Conservation (phyloP, 352 stramenopile genomes). For the Phytophthora aleatoria region DNA sequence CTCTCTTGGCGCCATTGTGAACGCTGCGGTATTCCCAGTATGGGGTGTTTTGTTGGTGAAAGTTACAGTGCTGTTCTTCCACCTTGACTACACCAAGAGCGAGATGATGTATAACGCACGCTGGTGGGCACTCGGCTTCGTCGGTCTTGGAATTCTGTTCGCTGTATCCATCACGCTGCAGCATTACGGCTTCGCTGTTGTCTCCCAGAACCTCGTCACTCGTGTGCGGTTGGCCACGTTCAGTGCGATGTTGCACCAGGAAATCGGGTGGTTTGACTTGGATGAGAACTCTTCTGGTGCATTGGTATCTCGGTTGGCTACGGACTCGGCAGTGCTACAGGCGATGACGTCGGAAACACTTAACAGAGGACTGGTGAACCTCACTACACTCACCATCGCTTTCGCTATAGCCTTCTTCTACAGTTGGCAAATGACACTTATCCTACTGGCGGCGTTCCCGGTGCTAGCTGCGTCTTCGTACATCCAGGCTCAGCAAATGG, state of each 20-base stretch:
- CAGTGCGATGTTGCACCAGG: slow-evolving; percentile 69
- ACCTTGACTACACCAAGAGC: slow-evolving; percentile 45
- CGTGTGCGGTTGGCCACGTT: slow-evolving; percentile 63
- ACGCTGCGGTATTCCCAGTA: slow-evolving; percentile 54
- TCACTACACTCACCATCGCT: slow-evolving; percentile 48
- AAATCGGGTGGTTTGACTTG: slow-evolving; percentile 85
- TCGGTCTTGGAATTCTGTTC: slow-evolving; percentile 45
- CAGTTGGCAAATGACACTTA: slow-evolving; percentile 66
- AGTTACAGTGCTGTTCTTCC: slow-evolving; percentile 59
- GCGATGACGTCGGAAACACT: slow-evolving; percentile 74
- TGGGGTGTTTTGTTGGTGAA: slow-evolving; percentile 60
- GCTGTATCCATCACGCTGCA: slow-evolving; percentile 52
- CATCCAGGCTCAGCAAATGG: slow-evolving; percentile 37
- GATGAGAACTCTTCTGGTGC: slow-evolving; percentile 76
- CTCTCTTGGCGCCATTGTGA: slow-evolving; percentile 39
- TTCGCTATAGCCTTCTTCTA: slow-evolving; percentile 62
- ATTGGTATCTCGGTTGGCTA: slow-evolving; percentile 71
- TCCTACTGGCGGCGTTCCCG: slow-evolving; percentile 42
- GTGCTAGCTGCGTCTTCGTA: slow-evolving; percentile 38
- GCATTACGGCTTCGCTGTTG: slow-evolving; percentile 60
- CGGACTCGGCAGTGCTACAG: slow-evolving; percentile 79
- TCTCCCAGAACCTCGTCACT: slow-evolving; percentile 60
- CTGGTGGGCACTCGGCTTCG: slow-evolving; percentile 50
- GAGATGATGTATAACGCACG: slow-evolving; percentile 54
- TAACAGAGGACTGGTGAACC: slow-evolving; percentile 53